Evolutionary conservation across 352 stramenopile genomes (phyloP).

Genomic region (Pythium aquatile): DNA sequence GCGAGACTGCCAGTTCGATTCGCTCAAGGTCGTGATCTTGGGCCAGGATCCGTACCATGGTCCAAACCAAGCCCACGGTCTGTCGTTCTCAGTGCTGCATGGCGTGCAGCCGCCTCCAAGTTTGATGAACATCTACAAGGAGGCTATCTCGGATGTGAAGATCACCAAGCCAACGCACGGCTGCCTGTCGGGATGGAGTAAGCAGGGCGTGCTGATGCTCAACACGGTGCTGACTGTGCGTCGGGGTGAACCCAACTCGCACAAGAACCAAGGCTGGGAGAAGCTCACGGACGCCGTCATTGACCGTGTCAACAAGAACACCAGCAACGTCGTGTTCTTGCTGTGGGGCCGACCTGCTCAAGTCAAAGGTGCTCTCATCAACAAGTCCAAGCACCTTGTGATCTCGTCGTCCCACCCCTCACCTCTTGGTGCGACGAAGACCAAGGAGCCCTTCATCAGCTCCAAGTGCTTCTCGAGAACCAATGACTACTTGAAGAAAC

Average conservation of each 20-base stretch:
- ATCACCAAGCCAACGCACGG: conserved; percentile 85
- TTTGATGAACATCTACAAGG: conserved; percentile 98
- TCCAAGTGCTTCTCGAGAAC: conserved; percentile 90
- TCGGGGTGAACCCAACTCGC: conserved; percentile 89
- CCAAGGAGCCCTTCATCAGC: conserved; percentile 93
- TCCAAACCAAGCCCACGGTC: conserved; percentile 78
- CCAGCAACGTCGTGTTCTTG: conserved; percentile 95
- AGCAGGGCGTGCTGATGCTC: conserved; percentile 97
- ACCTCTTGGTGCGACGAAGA: conserved; percentile 96
- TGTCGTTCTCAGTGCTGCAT: conserved; percentile 90
- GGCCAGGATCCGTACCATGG: conserved; percentile 93
- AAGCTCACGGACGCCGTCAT: conserved; percentile 96
- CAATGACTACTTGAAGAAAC: conserved; percentile 72
- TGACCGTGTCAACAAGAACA: conserved; percentile 68
- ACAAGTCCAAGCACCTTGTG: conserved; percentile 78
- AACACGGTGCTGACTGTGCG: conserved; percentile 98
- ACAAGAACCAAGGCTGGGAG: conserved; percentile 97
- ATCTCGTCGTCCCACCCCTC: conserved; percentile 92
- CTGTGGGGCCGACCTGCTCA: conserved; percentile 95
- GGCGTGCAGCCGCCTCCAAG: conserved; percentile 91
- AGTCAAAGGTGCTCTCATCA: conserved; percentile 73
- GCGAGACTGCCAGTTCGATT: conserved; percentile 84
- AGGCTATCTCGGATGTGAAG: conserved; percentile 82
- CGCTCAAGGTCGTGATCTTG: conserved; percentile 92
- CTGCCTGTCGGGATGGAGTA: conserved; percentile 91